Conservation (phyloP, 1,284 basidiomycete species). For the Dichomitus squalens region DNA sequence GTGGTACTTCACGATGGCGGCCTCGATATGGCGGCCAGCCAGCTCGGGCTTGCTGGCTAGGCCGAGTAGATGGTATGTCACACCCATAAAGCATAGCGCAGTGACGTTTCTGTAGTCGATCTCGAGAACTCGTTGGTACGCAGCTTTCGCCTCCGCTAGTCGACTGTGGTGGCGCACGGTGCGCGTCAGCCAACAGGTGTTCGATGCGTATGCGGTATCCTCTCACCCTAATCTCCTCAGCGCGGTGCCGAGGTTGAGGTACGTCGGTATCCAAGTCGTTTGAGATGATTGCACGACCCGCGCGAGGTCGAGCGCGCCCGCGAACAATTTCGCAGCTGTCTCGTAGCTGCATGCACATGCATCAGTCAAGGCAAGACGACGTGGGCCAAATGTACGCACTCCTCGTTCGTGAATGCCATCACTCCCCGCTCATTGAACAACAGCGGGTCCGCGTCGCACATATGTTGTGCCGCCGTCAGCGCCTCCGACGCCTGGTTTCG, state of each 20-base stretch:
- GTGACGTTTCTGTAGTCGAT: constrained; percentile 79
- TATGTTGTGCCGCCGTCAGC: constrained; percentile 75
- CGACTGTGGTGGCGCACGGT: constrained; percentile 50
- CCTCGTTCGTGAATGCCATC: constrained; percentile 84
- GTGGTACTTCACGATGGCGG: constrained; percentile 87
- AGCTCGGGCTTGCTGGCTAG: too few species aligned
- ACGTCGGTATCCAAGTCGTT: constrained; percentile 83
- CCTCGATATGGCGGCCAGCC: constrained; percentile 52
- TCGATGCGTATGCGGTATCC: too few species aligned
- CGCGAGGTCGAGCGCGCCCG: constrained; percentile 72
- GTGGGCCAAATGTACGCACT: constrained; percentile 52
- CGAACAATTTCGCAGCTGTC: constrained; percentile 72
- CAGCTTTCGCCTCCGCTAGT: constrained; percentile 66
- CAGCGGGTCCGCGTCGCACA: constrained; percentile 88
- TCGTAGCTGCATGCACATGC: constrained; percentile 54
- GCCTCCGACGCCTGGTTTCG: constrained; percentile 85
- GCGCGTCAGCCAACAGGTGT: background rate
- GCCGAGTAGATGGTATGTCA: constrained; percentile 77
- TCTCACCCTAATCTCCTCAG: constrained; percentile 77
- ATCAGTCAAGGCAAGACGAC: background rate
- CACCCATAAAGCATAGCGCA: constrained; percentile 83
- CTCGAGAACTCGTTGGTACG: constrained; percentile 78
- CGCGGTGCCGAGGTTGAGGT: constrained; percentile 89
- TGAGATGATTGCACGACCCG: constrained; percentile 84
- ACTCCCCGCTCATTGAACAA: constrained; percentile 93